These are phyloP conservation scores for Chrysoporthe puriensis DNA, from an alignment of 2,329 filamentous ascomycete genomes.

Conservation along the genomic window DNA sequence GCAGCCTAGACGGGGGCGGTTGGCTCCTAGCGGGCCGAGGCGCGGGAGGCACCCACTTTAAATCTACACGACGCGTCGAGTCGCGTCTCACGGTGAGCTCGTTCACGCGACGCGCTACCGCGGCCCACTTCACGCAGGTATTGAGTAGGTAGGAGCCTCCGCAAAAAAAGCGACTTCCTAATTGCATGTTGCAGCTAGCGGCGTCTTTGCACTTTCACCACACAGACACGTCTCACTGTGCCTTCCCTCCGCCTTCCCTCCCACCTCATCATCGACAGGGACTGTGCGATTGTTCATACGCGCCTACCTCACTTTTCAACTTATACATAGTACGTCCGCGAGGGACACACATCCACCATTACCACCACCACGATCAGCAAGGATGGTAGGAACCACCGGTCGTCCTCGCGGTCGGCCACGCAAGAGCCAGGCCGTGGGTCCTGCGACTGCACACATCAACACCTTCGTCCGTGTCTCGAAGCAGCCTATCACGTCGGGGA, in stretches of 20 bases:
- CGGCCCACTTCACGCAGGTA: not conserved
- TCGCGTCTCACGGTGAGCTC: constrained; percentile 16
- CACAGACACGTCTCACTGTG: not conserved
- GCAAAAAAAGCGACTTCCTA: not conserved
- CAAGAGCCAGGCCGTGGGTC: constrained; percentile 12
- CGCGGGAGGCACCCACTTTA: not conserved
- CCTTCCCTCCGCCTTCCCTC: constrained; percentile 15
- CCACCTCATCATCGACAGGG: constrained; percentile 7
- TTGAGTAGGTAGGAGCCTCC: not conserved
- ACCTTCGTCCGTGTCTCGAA: constrained; percentile 55
- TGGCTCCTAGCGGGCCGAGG: not conserved
- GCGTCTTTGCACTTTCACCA: not conserved
- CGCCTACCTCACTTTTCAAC: not conserved
- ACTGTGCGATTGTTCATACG: not conserved
- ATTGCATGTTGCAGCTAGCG: not conserved
- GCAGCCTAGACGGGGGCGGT: not conserved
- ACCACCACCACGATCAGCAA: not conserved
- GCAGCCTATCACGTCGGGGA: constrained; percentile 34
- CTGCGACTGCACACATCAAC: constrained; percentile 40
- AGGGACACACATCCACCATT: not conserved
- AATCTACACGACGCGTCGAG: not conserved
- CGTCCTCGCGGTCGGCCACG: constrained; percentile 24
- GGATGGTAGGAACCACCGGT: constrained; percentile 22
- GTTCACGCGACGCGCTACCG: not conserved
- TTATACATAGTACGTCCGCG: not conserved